These are phyloP conservation scores for Pestalotiopsis sp. DNA, from an alignment of 2,329 filamentous ascomycete species.

Conservation along the genomic window DNA sequence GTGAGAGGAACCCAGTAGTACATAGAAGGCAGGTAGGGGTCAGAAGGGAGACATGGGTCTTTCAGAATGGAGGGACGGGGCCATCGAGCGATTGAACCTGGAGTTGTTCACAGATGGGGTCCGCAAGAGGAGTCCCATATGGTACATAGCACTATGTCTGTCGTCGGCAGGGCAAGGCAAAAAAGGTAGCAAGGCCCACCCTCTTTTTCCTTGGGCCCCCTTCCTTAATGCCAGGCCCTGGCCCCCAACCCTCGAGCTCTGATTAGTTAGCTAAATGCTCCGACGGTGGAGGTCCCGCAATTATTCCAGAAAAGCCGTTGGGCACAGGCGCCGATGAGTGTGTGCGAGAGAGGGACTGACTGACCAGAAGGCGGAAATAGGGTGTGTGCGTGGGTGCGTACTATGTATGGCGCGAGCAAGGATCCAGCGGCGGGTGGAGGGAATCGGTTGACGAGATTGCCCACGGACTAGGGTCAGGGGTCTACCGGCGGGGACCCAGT, in stretches of 20 bases:
- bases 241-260: constrained; percentile 40
- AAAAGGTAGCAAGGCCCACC: constrained; percentile 6
- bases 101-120: constrained; percentile 23
- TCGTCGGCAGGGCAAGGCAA: neutral
- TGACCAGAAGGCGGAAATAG: neutral
- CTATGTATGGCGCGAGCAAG: neutral
- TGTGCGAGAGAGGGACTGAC: constrained; percentile 27
- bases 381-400: constrained; percentile 15
- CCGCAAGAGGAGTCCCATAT: constrained; percentile 10
- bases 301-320: constrained; percentile 50
- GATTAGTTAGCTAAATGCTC: constrained; percentile 49
- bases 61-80: constrained; percentile 13
- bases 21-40: constrained; percentile 32
- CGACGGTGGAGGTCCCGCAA: constrained; percentile 44
- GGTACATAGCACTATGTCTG: neutral
- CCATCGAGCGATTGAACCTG: constrained; percentile 25
- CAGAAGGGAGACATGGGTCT: constrained; percentile 32
- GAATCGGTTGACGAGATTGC: constrained; percentile 52
- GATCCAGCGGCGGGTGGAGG: constrained; percentile 30
- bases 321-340: constrained; percentile 41
- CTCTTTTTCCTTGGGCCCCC: constrained; percentile 7
- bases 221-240: constrained; percentile 36
- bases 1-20: constrained; percentile 32
- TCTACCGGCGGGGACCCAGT: constrained; percentile 30
- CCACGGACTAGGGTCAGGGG: constrained; percentile 36